Percentiles rank a stretch among this genome's conserved stretches.
These are phyloP conservation scores for Tarenaya hassleriana DNA, from an alignment of 345 rosid genomes.

Conservation along the genomic window DNA sequence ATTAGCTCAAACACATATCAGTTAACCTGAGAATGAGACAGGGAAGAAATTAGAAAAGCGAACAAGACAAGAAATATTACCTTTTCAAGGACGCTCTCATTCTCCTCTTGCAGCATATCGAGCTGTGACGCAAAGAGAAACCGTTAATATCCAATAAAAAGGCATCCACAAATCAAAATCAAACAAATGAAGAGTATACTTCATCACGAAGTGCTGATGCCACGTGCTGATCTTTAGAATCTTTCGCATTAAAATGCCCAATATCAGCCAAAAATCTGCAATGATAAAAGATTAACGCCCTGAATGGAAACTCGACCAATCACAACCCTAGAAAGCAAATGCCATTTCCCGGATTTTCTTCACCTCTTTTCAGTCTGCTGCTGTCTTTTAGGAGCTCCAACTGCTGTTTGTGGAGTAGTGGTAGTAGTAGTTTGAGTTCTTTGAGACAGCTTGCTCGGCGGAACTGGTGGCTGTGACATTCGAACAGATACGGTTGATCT, in stretches of 20 bases:
- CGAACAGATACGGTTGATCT: constrained; percentile 47
- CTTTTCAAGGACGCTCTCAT: constrained; percentile 62
- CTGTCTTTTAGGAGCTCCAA: constrained; percentile 58
- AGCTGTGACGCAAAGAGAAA: constrained; percentile 42
- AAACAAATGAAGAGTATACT: constrained; percentile 34
- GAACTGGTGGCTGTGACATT: constrained; percentile 46
- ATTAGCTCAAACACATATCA: constrained; percentile 15
- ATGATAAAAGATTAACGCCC: constrained; percentile 16
- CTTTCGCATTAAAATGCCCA: constrained; percentile 40
- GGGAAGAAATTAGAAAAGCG: background rate
- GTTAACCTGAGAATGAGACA: background rate
- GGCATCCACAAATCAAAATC: background rate
- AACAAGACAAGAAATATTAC: constrained; percentile 22
- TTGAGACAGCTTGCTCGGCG: constrained; percentile 49
- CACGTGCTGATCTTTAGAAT: constrained; percentile 53
- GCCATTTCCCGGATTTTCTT: background rate
- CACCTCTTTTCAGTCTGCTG: constrained; percentile 60
- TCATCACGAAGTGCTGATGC: constrained; percentile 96
- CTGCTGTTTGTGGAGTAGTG: constrained; percentile 51
- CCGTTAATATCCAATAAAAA: constrained; percentile 13
- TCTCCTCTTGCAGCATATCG: constrained; percentile 90
- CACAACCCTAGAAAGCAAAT: background rate
- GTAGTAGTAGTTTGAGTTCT: constrained; percentile 32
- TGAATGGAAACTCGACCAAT: constrained; percentile 17
- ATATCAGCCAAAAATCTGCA: constrained; percentile 56